Percentiles rank a stretch among this genome's conserved stretches.
Conservation (phyloP, 768 basidiomycete genomes). For the Leccinum broughii region DNA sequence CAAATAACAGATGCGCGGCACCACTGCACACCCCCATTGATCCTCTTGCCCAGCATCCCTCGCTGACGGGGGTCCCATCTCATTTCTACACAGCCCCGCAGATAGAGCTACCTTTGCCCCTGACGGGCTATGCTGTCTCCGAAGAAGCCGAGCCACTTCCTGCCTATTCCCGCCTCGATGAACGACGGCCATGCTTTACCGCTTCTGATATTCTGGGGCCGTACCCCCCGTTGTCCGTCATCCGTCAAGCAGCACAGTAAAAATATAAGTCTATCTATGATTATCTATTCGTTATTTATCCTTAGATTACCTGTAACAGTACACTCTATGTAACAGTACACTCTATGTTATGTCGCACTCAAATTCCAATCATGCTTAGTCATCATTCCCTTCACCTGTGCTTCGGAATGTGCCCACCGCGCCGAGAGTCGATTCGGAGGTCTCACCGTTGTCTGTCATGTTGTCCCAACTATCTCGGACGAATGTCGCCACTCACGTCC, state of each 20-base stretch:
- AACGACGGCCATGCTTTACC: slow-evolving; percentile 17
- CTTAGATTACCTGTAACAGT: neutral
- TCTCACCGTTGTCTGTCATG: slow-evolving; percentile 27
- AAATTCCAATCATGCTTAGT: slow-evolving; percentile 16
- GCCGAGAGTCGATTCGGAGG: neutral
- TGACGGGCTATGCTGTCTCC: neutral
- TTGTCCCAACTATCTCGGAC: slow-evolving; percentile 22
- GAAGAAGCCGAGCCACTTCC: slow-evolving; percentile 21
- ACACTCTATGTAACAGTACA: neutral
- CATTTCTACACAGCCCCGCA: neutral
- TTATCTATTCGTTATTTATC: slow-evolving; percentile 1
- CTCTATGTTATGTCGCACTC: neutral
- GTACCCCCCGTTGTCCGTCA: slow-evolving; percentile 25
- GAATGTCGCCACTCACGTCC: slow-evolving; percentile 28
- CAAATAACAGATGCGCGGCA: neutral
- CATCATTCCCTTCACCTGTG: slow-evolving; percentile 1
- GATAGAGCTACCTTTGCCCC: neutral
- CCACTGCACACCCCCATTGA: neutral
- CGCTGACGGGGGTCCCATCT: slow-evolving; percentile 20
- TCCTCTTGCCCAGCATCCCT: slow-evolving; percentile 14
- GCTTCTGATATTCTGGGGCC: slow-evolving; percentile 28
- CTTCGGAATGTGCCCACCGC: neutral
- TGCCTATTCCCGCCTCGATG: slow-evolving; percentile 31
- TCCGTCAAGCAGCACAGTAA: slow-evolving; percentile 8
- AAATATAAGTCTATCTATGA: slow-evolving; percentile 4